Base-by-base conservation (phyloP, 805 yeast genomes). In the Torulaspora delbrueckii region DNA sequence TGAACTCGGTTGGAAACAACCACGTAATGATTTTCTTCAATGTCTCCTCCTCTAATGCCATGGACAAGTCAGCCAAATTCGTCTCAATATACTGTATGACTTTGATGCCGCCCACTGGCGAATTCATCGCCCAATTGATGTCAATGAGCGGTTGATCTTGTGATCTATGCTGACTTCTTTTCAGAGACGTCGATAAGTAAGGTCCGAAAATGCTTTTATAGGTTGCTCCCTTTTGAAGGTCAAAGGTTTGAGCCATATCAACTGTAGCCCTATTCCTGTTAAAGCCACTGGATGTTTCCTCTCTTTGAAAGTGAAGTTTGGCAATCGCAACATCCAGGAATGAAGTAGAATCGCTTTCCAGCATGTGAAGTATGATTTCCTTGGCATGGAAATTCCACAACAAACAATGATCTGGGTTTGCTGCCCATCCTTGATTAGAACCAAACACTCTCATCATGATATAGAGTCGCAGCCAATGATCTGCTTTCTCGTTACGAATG, bases 81-180 rank as follows among this genome's bases (percentile, higher is more conserved):
- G 86, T 70, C 30, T 77, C 77, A 19, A 87, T 81, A 41, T 75
- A 69, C 48, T 79, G 81, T 67, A 90, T 72, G 19, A 90, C 81
- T n/a, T 85, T 77, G 41, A 90, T 88, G 8, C 98, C 98, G 26
- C 96, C 98, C 45, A 91, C 84, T 0, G 95, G 88, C 44, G 77
- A 79, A 42, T 84, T 77, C 81, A 85, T 78, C n/a, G 79, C 76
- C 98, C 98, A 90, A 8, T 67, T 59, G 2, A 81, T 63, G 5
- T 66, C 63, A 6, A 82, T 61, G 49, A 78, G 63, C 28, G 67
- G 68, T 10, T 54, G 53, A 16, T 53, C 47, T 30, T 56, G 45
- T 24, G 55, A 30, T 25, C 39, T 40, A 23, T 45, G 27, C 22
- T 39, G 38, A 28, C 46, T 14, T 37, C 50, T 27, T 50, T 49